Percentiles rank a stretch among this genome's conserved stretches.
phyloP scores from a whole-genome alignment of 2,329 filamentous ascomycete genomes.

The Nannizziopsis barbatae region DNA sequence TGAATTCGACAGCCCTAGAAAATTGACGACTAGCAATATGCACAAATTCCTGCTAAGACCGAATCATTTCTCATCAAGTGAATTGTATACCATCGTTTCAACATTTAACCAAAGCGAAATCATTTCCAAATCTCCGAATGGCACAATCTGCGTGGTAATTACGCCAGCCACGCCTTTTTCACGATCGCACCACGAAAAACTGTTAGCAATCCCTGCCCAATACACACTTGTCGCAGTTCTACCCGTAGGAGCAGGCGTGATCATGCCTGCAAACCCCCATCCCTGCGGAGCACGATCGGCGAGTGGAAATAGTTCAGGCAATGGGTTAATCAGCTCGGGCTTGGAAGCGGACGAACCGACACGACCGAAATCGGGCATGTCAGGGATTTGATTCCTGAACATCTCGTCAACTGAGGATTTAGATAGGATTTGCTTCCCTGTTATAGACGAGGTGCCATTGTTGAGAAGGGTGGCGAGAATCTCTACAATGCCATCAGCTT shows the following conservation, averaged over 20 bases:
- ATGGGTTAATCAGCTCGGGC: conserved; percentile 28
- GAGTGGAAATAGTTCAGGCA: conserved; percentile 33
- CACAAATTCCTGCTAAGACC: too few relatives aligned
- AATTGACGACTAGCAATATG: too few relatives aligned
- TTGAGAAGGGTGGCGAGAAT: conserved; percentile 54
- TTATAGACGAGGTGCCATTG: conserved; percentile 49
- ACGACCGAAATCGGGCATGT: conserved; percentile 44
- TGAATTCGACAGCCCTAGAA: too few relatives aligned
- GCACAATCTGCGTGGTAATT: conserved; percentile 42
- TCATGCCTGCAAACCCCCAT: conserved; percentile 52
- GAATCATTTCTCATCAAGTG: neutral
- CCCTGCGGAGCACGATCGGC: conserved; percentile 45
- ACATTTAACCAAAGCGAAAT: conserved; percentile 32
- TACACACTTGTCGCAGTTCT: conserved; percentile 41
- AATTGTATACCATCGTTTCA: conserved; percentile 25
- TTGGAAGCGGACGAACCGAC: conserved; percentile 39
- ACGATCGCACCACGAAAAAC: conserved; percentile 53
- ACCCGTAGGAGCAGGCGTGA: conserved; percentile 43
- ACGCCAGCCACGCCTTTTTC: conserved; percentile 49
- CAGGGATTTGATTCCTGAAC: conserved; percentile 53
- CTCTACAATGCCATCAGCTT: conserved; percentile 28
- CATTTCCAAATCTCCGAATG: conserved; percentile 38
- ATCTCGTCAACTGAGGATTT: conserved; percentile 50
- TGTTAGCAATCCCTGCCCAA: conserved; percentile 52
- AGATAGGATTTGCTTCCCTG: conserved; percentile 44